Conservation (phyloP, 2,329 filamentous ascomycete genomes). For the Aspergillus pseudotamarii region DNA sequence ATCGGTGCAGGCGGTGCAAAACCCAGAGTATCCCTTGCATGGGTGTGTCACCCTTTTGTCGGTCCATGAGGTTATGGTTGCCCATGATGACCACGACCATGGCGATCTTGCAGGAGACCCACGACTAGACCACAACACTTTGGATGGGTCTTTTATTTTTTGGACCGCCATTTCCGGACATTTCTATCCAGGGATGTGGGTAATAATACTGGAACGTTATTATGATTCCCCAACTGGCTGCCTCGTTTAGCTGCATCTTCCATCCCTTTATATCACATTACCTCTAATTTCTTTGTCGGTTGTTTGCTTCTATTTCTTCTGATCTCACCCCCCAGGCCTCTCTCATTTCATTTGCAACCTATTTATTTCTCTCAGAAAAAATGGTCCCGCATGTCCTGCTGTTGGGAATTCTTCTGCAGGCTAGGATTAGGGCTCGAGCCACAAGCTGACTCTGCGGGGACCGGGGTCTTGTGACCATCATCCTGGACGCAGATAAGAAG, state of each 20-base stretch:
- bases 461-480: constrained; percentile 6
- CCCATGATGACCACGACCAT: constrained; percentile 15
- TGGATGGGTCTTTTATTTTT: constrained; percentile 13
- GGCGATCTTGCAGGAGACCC: constrained; percentile 19
- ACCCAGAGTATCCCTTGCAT: constrained; percentile 24
- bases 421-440: constrained; percentile 16
- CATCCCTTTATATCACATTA: constrained; percentile 19
- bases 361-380: constrained; percentile 8
- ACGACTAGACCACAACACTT: constrained; percentile 8
- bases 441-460: constrained; percentile 10
- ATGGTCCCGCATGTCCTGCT: neutral
- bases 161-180: constrained; percentile 1
- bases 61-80: constrained; percentile 23
- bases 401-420: constrained; percentile 7
- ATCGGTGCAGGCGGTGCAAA: constrained; percentile 6
- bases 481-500: neutral
- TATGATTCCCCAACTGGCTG: constrained; percentile 3
- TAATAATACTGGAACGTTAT: constrained; percentile 1
- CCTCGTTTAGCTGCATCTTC: constrained; percentile 15
- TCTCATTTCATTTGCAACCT: constrained; percentile 4
- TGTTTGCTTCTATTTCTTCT: constrained; percentile 10
- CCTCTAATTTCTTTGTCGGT: constrained; percentile 10
- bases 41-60: constrained; percentile 19
- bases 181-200: constrained; percentile 10
- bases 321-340: neutral